These are phyloP conservation scores for Dendrobium officinale DNA, from an alignment of 106 monocot species.

Conservation along the genomic window DNA sequence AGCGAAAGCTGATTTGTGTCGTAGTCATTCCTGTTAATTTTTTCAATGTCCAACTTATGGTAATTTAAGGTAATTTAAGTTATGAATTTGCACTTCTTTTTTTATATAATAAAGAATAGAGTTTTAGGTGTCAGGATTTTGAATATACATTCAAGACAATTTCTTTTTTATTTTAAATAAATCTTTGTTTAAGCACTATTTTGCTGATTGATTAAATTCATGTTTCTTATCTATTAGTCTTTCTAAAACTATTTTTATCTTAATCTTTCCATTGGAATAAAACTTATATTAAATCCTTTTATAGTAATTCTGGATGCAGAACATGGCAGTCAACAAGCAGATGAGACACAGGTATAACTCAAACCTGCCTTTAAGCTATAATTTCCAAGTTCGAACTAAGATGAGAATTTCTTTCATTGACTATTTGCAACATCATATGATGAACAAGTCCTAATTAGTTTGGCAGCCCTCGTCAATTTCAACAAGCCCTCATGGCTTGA, in stretches of 20 bases:
- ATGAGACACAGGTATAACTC: not conserved
- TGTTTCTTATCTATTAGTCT: not conserved
- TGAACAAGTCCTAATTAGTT: too few relatives aligned
- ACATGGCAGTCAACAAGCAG: not conserved
- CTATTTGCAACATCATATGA: too few relatives aligned
- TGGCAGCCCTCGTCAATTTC: too few relatives aligned
- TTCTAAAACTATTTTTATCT: not conserved
- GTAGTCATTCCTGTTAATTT: not conserved
- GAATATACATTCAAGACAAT: not conserved
- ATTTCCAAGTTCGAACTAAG: not conserved
- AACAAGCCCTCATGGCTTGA: too few relatives aligned
- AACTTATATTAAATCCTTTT: not conserved
- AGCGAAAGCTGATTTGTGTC: not conserved
- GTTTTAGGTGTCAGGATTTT: not conserved
- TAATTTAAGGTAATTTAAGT: not conserved
- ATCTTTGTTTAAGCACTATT: not conserved
- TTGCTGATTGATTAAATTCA: not conserved
- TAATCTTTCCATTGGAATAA: not conserved
- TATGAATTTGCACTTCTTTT: not conserved
- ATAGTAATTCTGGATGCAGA: not conserved
- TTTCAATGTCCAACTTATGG: not conserved
- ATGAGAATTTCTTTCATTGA: not conserved
- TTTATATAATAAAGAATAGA: not conserved
- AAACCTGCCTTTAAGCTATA: not conserved
- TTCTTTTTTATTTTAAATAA: not conserved